A percentile compares a stretch with the other conserved stretches of the same genome.
Evolutionary conservation across 176 grass and related monocot species (phyloP).

Genomic region (Musa beccarii): DNA sequence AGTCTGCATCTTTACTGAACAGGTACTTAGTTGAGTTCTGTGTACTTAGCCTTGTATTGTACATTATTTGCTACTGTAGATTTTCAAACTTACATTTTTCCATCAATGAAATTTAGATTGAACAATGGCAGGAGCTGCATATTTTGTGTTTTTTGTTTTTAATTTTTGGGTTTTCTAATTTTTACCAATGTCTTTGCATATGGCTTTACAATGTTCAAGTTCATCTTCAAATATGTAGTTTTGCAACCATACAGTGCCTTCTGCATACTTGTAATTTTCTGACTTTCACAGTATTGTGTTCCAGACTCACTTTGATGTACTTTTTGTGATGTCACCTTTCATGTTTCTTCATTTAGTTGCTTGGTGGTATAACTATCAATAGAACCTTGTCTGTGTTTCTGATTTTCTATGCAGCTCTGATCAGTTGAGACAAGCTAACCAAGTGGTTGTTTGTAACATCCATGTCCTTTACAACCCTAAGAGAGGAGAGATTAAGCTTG

Average conservation of each 20-base stretch:
- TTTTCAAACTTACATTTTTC: not conserved
- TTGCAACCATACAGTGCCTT: no score
- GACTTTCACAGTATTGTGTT: not conserved
- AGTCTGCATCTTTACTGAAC: conserved; percentile 26
- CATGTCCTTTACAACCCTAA: conserved; percentile 96
- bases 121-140: not conserved
- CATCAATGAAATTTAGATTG: not conserved
- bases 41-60: conserved; percentile 3
- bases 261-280: not conserved
- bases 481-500: conserved; percentile 93
- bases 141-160: not conserved
- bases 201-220: not conserved
- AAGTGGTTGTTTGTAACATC: conserved; percentile 78
- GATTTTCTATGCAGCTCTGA: conserved; percentile 32
- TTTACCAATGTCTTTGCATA: not conserved
- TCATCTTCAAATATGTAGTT: no score
- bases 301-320: not conserved
- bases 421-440: conserved; percentile 35
- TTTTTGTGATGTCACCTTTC: not conserved
- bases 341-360: not conserved
- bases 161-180: not conserved
- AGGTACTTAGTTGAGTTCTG: conserved; percentile 42
- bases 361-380: not conserved
- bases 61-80: conserved; percentile 10
- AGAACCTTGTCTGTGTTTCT: not conserved